Evolutionary conservation across 2,329 filamentous ascomycete species (phyloP).

Genomic region (Fusarium pseudoanthophilum): DNA sequence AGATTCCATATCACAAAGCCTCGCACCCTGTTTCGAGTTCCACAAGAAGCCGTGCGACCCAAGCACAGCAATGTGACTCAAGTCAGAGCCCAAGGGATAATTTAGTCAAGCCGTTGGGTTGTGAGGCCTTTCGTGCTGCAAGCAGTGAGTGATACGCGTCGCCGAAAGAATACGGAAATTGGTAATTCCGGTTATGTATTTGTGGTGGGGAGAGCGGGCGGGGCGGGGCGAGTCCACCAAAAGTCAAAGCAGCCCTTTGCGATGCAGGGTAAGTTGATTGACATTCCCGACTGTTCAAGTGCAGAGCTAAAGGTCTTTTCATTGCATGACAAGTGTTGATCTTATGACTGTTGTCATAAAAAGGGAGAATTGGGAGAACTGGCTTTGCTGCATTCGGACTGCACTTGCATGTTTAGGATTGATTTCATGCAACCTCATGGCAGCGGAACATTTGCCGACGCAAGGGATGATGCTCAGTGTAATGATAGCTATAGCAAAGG

Average conservation of each 20-base stretch:
- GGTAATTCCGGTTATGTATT: background rate
- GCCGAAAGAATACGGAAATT: background rate
- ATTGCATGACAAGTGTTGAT: background rate
- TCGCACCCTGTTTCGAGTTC: accelerated
- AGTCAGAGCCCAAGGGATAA: background rate
- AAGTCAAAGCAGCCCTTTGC: background rate
- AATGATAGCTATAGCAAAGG: no score
- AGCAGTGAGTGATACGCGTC: background rate
- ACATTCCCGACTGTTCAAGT: background rate
- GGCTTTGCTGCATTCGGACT: background rate
- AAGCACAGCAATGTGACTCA: background rate
- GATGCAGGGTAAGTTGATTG: background rate
- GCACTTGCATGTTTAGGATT: background rate
- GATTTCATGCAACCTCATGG: background rate
- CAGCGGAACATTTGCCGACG: background rate
- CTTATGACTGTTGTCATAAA: background rate
- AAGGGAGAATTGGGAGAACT: background rate
- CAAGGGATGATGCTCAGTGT: background rate
- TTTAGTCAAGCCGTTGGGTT: background rate
- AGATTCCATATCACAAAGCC: background rate
- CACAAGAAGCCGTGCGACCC: background rate
- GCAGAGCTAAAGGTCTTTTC: no score
- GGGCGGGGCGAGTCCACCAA: background rate
- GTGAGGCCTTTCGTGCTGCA: background rate
- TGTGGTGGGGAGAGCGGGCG: background rate